Evolutionary conservation across 78 protist genomes (phyloP).

Genomic region (Capsaspora owczarzaki): DNA sequence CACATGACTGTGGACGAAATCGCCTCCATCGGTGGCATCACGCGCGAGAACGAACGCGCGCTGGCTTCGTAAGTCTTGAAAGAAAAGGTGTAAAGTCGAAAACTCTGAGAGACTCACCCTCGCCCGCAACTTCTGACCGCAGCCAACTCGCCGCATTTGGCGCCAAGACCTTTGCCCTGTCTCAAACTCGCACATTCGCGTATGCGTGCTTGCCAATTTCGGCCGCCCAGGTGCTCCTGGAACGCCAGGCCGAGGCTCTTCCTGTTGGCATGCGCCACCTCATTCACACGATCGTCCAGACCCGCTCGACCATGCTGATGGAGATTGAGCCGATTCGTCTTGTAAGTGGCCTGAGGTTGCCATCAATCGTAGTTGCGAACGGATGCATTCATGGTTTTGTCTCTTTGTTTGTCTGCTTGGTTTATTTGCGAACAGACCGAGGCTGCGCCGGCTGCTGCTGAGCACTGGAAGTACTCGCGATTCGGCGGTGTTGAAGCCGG

Average conservation of each 20-base stretch:
- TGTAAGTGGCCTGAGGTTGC: background rate
- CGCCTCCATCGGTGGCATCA: background rate
- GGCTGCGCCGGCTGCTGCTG: no score
- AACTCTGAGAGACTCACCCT: background rate
- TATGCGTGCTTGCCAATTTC: no score
- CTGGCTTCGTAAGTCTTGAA: background rate
- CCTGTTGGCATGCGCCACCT: background rate
- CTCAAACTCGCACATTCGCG: background rate
- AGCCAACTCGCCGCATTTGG: background rate
- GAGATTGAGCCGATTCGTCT: background rate
- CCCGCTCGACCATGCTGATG: background rate
- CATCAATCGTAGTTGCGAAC: background rate
- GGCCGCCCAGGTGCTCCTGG: no score
- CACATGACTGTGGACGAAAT: background rate
- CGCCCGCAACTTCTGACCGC: background rate
- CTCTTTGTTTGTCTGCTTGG: no score
- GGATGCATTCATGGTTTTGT: no score
- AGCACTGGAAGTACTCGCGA: no score
- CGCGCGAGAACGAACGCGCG: background rate
- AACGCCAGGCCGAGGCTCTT: no score
- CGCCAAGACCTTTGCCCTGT: background rate
- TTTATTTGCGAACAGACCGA: no score
- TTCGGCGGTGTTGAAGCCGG: background rate
- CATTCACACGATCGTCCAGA: background rate
- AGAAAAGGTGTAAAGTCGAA: background rate